Base-by-base conservation (phyloP, 345 rosid genomes). In the Chamaenerion angustifolium region DNA sequence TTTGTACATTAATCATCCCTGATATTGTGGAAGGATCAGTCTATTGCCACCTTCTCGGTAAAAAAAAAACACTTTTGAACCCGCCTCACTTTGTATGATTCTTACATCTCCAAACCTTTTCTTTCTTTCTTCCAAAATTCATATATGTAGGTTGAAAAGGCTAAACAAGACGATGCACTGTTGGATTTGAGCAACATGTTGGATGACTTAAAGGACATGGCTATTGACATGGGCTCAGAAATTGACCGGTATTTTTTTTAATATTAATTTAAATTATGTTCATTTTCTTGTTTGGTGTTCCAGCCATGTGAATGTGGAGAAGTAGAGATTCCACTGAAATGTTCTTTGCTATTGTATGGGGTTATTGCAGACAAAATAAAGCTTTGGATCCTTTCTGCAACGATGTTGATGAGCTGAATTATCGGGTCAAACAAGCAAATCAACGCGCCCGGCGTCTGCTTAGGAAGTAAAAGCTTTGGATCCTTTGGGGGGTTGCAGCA, bases 161-260 rank as follows among this genome's bases (percentile, higher is more conserved):
- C 68, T 31, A 86, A 83, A 68, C 98, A 86, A 62, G 98, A 90
- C 45, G 95, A 86, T 48, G 83, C 71, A 11, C 72, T 92, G 15
- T 65, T 80, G 7, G 81, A 87, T 48, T 58, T 92, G 47, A 92
- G 96, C 44, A 64, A 68, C 57, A 64, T 92, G 41, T 53, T 83
- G 23, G 87, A 87, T 8, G 95, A 92, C 27, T 62, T 92, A 57
- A 92, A 83, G 71, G 60, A 56, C 16, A 92, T 92, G 98, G 98
- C 96, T 27, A 50, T 77, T 19, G 96, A 81, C 47, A 81, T 90
- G 98, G 95, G 96, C 27, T 53, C 64, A 0, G 64, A 60, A 46
- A 53, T 60, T 54, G 81, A 82, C 56, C 72, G 82, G 97, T 85
- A 27, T 62, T 58, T 43, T 57, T 31, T 5, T 23, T 23, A 23